phyloP scores from a whole-genome alignment of 2,329 filamentous ascomycete species.

The Thermoascus crustaceus region DNA sequence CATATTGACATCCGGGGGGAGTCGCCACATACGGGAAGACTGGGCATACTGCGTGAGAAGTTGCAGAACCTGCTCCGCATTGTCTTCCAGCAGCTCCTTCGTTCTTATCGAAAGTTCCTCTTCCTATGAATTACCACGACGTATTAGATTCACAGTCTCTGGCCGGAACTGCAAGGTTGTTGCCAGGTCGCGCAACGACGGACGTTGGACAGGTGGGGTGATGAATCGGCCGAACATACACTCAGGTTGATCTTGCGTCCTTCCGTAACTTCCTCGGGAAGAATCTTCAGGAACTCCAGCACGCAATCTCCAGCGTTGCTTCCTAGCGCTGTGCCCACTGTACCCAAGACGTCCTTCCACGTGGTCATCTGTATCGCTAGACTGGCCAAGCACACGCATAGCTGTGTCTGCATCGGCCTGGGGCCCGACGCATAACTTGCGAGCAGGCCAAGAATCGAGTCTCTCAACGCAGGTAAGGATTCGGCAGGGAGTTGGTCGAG shows the following conservation, averaged over 20 bases:
- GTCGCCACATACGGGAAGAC: constrained; percentile 61
- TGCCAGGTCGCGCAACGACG: constrained; percentile 29
- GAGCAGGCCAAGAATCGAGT: constrained; percentile 73
- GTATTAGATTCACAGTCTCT: constrained; percentile 40
- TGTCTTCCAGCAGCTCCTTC: constrained; percentile 80
- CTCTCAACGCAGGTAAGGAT: constrained; percentile 68
- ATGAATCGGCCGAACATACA: constrained; percentile 66
- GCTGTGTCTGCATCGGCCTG: constrained; percentile 75
- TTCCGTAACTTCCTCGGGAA: constrained; percentile 98
- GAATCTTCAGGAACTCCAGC: constrained; percentile 89
- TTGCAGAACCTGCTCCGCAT: constrained; percentile 76
- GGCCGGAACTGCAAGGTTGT: constrained; percentile 14
- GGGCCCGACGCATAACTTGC: constrained; percentile 74
- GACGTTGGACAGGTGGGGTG: constrained; percentile 37
- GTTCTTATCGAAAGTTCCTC: constrained; percentile 85
- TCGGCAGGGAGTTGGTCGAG: constrained; percentile 74
- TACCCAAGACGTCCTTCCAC: constrained; percentile 86
- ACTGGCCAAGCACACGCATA: constrained; percentile 90
- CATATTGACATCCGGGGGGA: not conserved
- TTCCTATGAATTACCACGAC: constrained; percentile 59
- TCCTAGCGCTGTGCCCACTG: constrained; percentile 68
- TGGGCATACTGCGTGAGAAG: constrained; percentile 85
- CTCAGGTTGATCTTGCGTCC: constrained; percentile 98
- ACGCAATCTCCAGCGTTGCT: constrained; percentile 70
- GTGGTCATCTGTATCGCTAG: constrained; percentile 91